Conservation (phyloP, 2,329 filamentous ascomycete species). For the Diaporthe australafricana region DNA sequence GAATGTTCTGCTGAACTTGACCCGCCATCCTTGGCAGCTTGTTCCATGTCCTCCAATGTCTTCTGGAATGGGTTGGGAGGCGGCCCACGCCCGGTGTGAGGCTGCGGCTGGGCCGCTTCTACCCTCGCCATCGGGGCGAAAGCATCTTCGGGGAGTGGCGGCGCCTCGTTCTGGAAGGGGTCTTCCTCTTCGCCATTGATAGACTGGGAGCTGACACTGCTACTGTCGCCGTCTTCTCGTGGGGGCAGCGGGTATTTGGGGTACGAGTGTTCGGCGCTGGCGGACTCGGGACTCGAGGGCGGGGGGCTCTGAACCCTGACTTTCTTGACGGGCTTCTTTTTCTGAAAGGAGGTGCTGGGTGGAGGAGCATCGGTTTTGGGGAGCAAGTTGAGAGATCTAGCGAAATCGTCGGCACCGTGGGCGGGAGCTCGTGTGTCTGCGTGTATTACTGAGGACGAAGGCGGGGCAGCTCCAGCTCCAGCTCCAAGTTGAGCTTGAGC, state of each 20-base stretch:
- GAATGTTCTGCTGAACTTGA: slow-evolving; percentile 43
- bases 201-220: slow-evolving; percentile 44
- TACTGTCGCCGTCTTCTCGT: slow-evolving; percentile 46
- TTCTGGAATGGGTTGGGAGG: slow-evolving; percentile 68
- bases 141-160: slow-evolving; percentile 42
- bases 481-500: slow-evolving; percentile 28
- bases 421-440: slow-evolving; percentile 25
- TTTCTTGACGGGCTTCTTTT: slow-evolving; percentile 70
- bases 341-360: slow-evolving; percentile 50
- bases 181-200: slow-evolving; percentile 44
- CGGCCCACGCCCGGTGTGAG: slow-evolving; percentile 42
- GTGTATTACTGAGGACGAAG: slow-evolving; percentile 29
- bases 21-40: slow-evolving; percentile 47
- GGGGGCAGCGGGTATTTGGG: slow-evolving; percentile 46
- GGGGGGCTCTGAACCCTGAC: slow-evolving; percentile 76
- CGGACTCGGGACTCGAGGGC: slow-evolving; percentile 68
- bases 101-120: slow-evolving; percentile 26
- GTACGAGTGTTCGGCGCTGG: slow-evolving; percentile 46
- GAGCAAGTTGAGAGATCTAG: slow-evolving; percentile 45
- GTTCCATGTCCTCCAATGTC: slow-evolving; percentile 64
- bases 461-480: slow-evolving; percentile 36
- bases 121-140: slow-evolving; percentile 4
- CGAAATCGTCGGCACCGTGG: slow-evolving; percentile 41
- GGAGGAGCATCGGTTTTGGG: slow-evolving; percentile 46
- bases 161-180: slow-evolving; percentile 46